Evolutionary conservation across 176 grass and related monocot species (phyloP).

Genomic region (Oropetium thomaeum): DNA sequence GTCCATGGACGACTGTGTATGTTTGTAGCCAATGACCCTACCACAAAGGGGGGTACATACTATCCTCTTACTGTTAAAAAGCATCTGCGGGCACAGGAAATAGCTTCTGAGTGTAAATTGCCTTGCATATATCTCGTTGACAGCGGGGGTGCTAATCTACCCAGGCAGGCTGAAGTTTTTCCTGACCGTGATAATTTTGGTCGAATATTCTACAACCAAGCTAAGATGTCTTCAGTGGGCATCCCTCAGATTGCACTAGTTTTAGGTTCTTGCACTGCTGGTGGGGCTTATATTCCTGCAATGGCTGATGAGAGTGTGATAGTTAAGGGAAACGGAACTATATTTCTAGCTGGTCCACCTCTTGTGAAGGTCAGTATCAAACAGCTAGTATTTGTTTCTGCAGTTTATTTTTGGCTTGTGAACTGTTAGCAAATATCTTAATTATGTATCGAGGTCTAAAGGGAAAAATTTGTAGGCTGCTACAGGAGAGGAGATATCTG

Average conservation of each 20-base stretch:
- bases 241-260: constrained; percentile 95
- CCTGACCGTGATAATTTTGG: constrained; percentile 98
- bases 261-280: constrained; percentile 97
- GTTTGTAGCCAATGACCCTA: constrained; percentile 97
- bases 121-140: constrained; percentile 97
- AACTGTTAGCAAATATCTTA: constrained; percentile 11
- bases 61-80: constrained; percentile 97
- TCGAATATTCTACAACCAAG: constrained; percentile 98
- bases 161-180: constrained; percentile 94
- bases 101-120: constrained; percentile 83
- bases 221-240: constrained; percentile 85
- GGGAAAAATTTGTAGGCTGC: constrained; percentile 68
- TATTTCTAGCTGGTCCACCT: constrained; percentile 94
- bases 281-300: constrained; percentile 94
- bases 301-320: constrained; percentile 99
- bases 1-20: constrained; percentile 87
- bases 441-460: constrained; percentile 37
- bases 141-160: constrained; percentile 94
- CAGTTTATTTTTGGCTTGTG: background rate
- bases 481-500: constrained; percentile 94
- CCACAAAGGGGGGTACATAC: constrained; percentile 90
- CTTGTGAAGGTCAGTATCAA: constrained; percentile 85
- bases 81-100: constrained; percentile 89
- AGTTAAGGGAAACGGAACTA: constrained; percentile 92
- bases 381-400: constrained; percentile 11